phyloP scores from a whole-genome alignment of 345 rosid species.

The Stellera chamaejasme region DNA sequence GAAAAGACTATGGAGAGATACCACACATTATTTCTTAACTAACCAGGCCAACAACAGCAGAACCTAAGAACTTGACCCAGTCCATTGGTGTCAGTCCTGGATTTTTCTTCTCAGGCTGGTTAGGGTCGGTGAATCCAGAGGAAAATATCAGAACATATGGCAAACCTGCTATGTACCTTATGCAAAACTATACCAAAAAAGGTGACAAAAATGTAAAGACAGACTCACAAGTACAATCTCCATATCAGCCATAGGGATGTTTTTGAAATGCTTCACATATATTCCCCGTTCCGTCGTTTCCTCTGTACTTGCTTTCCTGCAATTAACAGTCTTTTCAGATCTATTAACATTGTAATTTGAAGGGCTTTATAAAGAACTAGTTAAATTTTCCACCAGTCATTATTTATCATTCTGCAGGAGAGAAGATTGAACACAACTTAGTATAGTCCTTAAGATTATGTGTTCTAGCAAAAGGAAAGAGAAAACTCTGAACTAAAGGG shows the following conservation, averaged over 20 bases:
- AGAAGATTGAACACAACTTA: too few relatives aligned
- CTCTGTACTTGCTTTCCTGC: constrained; percentile 60
- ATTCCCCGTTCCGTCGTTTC: constrained; percentile 56
- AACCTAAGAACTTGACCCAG: constrained; percentile 88
- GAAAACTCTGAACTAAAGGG: too few relatives aligned
- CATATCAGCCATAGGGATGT: constrained; percentile 98
- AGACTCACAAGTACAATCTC: constrained; percentile 92
- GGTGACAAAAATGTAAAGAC: constrained; percentile 16
- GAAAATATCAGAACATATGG: constrained; percentile 6
- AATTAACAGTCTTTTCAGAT: constrained; percentile 18
- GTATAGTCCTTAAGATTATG: too few relatives aligned
- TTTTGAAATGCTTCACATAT: constrained; percentile 89
- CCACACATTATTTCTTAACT: constrained; percentile 16
- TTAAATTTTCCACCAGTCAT: neutral
- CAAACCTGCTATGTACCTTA: neutral
- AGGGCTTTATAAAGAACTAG: neutral
- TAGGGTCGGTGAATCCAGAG: neutral
- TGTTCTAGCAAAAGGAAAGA: too few relatives aligned
- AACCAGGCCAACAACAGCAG: constrained; percentile 96
- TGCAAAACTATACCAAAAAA: neutral
- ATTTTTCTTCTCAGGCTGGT: constrained; percentile 96
- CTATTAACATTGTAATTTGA: neutral
- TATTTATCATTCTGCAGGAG: neutral
- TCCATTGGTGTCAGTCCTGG: constrained; percentile 98
- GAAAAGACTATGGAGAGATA: constrained; percentile 1